phyloP scores from a whole-genome alignment of 208 protist genomes.

The Balamuthia mandrillaris region DNA sequence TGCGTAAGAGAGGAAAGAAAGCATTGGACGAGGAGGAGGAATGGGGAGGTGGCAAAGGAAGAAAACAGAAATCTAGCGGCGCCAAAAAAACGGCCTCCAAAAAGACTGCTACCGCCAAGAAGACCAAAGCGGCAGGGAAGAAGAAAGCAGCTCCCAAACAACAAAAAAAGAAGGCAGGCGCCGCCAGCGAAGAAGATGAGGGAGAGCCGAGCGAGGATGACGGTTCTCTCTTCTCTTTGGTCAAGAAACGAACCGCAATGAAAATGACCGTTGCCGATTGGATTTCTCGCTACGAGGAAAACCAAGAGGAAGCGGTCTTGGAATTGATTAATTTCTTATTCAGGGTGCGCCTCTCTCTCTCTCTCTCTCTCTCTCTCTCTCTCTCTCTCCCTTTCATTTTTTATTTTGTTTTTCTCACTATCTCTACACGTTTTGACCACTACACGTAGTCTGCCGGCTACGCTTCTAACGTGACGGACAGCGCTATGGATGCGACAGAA shows the following conservation, averaged over 20 bases:
- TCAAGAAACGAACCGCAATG: constrained; percentile 9
- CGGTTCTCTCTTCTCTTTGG: too few species aligned
- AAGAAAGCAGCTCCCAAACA: not conserved
- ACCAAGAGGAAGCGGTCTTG: not conserved
- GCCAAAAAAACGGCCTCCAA: not conserved
- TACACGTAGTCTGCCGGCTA: too few species aligned
- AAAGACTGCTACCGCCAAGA: too few species aligned
- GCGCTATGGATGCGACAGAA: too few species aligned
- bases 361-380: too few species aligned
- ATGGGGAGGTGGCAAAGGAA: not conserved
- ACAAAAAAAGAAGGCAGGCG: not conserved
- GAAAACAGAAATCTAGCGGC: not conserved
- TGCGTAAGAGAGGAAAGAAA: not conserved
- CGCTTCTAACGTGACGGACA: too few species aligned
- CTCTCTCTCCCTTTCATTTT: too few species aligned
- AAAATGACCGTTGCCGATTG: constrained; percentile 14
- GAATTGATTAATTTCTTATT: constrained; percentile 36
- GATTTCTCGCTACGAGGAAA: constrained; percentile 17
- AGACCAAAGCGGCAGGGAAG: too few species aligned
- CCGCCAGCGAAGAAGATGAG: not conserved
- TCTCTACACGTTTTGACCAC: too few species aligned
- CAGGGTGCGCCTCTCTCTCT: too few species aligned
- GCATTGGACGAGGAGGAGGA: not conserved
- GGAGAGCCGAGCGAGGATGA: too few species aligned
- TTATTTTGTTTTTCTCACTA: too few species aligned